Conservation (phyloP, 2,329 filamentous ascomycete genomes). For the Alternaria alternata region DNA sequence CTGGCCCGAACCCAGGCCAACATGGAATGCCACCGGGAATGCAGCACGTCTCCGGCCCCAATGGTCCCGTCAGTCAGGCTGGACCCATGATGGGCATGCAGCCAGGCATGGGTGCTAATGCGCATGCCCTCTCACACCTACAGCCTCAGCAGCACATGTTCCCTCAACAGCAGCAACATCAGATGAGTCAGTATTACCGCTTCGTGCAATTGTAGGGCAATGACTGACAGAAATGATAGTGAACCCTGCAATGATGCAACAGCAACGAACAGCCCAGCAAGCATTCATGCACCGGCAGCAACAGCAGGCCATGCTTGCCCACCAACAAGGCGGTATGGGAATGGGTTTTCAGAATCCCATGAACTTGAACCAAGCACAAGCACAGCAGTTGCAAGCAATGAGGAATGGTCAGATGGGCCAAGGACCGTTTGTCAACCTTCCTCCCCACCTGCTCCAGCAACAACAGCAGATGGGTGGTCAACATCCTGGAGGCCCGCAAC, state of each 20-base stretch:
- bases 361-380: conserved; percentile 54
- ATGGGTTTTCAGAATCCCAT: conserved; percentile 65
- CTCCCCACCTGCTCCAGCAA: conserved; percentile 51
- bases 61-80: conserved; percentile 73
- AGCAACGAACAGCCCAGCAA: conserved; percentile 54
- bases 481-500: conserved; percentile 48
- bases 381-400: conserved; percentile 42
- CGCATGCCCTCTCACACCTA: conserved; percentile 76
- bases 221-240: conserved; percentile 31
- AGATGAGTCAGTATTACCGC: conserved; percentile 46
- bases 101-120: conserved; percentile 69
- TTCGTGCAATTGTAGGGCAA: background rate
- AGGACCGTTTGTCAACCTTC: conserved; percentile 36
- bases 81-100: conserved; percentile 81
- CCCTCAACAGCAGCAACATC: conserved; percentile 56
- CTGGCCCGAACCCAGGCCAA: conserved; percentile 74
- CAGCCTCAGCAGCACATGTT: conserved; percentile 69
- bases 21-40: conserved; percentile 71
- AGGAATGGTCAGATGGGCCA: conserved; percentile 35
- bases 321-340: conserved; percentile 63
- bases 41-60: conserved; percentile 76
- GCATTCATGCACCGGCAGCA: conserved; percentile 60
- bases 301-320: conserved; percentile 62
- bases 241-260: conserved; percentile 54
- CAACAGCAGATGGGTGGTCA: conserved; percentile 58